phyloP scores from a whole-genome alignment of 2,329 filamentous ascomycete species.

The Beauveria varroae region DNA sequence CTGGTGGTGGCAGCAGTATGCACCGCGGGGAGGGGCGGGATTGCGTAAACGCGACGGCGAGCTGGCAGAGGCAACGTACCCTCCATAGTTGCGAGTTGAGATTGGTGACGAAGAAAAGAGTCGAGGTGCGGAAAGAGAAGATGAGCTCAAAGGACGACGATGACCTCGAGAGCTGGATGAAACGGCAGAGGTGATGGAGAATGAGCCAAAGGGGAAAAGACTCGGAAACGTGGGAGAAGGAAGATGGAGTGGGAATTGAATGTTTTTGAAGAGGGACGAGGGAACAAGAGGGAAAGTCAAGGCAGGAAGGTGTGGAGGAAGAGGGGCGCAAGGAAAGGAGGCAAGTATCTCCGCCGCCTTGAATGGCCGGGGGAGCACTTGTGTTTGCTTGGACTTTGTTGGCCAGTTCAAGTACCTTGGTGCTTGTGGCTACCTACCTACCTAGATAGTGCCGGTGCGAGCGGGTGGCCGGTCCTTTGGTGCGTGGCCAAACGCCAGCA shows the following conservation, averaged over 20 bases:
- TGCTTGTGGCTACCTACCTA: too few relatives aligned
- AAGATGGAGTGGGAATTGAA: conserved; percentile 11
- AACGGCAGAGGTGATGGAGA: conserved; percentile 10
- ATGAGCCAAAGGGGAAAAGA: conserved; percentile 12
- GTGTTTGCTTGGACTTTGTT: background rate
- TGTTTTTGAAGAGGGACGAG: conserved; percentile 11
- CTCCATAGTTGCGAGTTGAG: conserved; percentile 48
- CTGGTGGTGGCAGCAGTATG: conserved; percentile 9
- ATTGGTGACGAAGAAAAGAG: conserved; percentile 17
- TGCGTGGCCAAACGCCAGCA: background rate
- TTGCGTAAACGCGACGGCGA: conserved; percentile 19
- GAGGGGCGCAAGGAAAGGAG: conserved; percentile 12
- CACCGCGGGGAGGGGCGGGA: conserved; percentile 12
- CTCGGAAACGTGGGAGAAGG: conserved; percentile 7
- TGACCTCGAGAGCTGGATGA: conserved; percentile 15
- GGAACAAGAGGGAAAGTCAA: conserved; percentile 3
- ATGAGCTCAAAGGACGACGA: conserved; percentile 19
- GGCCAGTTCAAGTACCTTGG: background rate
- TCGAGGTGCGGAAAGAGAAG: conserved; percentile 15
- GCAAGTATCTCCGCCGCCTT: conserved; percentile 7
- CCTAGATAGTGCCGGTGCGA: background rate
- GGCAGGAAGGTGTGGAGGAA: conserved; percentile 12
- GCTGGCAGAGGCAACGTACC: conserved; percentile 33
- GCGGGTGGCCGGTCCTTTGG: background rate
- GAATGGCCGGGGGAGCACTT: background rate